Evolutionary conservation across 495 filamentous ascomycete species (phyloP), one percentile per base, ranked within the genome.

Genomic region (Xylaria nigripes): DNA sequence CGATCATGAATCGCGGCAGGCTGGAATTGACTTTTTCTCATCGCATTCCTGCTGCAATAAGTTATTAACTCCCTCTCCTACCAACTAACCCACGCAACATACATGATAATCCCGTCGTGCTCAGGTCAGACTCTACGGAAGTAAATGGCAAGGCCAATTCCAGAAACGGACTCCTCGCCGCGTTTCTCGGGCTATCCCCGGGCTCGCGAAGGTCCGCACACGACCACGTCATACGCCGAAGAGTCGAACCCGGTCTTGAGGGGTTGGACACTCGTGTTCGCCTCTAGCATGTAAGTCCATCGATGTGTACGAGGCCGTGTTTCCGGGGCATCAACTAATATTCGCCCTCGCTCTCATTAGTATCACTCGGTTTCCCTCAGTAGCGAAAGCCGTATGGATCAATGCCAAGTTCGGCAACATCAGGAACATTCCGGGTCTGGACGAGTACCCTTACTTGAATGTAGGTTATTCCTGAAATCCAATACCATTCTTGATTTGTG

Each of bases 401-500:
- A 92, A 90, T 70, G 87, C 87, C 24, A 84, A 84, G 19, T 89
- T 96, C 57, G 74, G 69, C 38, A 61, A 70, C 23, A 75, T 90
- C 25, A 81, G 79, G 47, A 62, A 80, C 29, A 72, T 86, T 7
- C 67, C 70, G 3, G 74, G 78, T 21, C 75, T 96, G 13, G 70
- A 81, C 6, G 56, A 74, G 19, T 83, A 85, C 59, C 62, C 76
- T 13, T 77, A 81, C 41, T 84, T 81, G 59, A 83, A 89, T 59
- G 69, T 69, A 57, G 47, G 59, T n/a, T 15, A 29, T 29, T 22
- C 15, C 9, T 16, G 7, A 23, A 21, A 24, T 3, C 16, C n/a
- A 24, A 8, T 22, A 36, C 1, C n/a, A 10, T n/a, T 16, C 19
- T 40, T 24, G 0, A 7, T 43, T 8, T 38, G 36, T n/a, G 22